Conservation (phyloP, 1,139 yeast genomes). For the Zygosaccharomyces sapae region DNA sequence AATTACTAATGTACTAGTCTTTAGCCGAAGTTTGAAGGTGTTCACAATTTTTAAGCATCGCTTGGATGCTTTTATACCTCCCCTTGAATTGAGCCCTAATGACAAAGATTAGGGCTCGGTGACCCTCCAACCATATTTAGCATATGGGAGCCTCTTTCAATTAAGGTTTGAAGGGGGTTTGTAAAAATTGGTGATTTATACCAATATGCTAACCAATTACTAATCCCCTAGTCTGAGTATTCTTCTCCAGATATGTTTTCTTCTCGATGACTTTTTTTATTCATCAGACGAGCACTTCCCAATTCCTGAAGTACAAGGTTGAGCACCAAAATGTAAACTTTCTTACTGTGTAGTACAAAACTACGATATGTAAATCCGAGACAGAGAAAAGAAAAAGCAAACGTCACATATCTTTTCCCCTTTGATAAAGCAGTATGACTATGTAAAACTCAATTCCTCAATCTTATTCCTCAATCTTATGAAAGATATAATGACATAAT, state of each 20-base stretch:
- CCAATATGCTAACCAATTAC: background rate
- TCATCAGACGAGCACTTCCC: background rate
- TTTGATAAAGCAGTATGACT: too few species aligned
- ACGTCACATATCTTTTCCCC: too few species aligned
- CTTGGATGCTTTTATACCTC: background rate
- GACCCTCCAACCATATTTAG: background rate
- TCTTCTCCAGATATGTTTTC: background rate
- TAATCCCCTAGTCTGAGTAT: background rate
- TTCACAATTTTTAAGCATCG: background rate
- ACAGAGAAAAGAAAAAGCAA: background rate
- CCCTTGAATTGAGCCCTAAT: background rate
- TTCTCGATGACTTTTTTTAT: background rate
- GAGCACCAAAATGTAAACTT: background rate
- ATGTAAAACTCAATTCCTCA: too few species aligned
- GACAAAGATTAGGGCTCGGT: background rate
- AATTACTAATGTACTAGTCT: background rate
- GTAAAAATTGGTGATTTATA: too few species aligned
- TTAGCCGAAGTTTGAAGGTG: background rate
- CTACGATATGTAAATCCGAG: background rate
- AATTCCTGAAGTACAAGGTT: background rate
- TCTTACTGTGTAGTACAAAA: background rate
- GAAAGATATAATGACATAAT: too few species aligned
- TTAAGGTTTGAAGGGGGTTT: too few species aligned
- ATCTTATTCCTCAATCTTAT: too few species aligned
- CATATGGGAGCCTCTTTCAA: background rate